Evolutionary conservation across 2,329 filamentous ascomycete species (phyloP), one percentile per base, ranked within the genome.

Genomic region (Xylariaceae sp.): DNA sequence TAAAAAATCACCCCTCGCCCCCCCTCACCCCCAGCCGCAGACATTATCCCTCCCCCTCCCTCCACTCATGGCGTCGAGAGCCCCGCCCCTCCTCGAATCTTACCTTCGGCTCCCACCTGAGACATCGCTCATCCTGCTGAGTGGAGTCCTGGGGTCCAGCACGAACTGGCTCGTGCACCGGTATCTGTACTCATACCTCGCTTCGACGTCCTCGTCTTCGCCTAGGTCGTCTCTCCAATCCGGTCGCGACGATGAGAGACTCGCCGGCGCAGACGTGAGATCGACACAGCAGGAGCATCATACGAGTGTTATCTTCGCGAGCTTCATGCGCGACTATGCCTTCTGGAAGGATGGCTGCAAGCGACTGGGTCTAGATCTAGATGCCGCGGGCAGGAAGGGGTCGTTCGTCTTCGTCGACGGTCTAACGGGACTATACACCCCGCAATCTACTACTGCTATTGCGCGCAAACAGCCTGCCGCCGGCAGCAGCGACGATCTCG

Each of bases 301-400:
- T 49, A 74, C 73, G 30, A 80, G 77, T 53, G 82, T 97, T 0
- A 79, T 96, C 2, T 78, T 97, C 2, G 85, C 94, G 59, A 95
- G 89, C 76, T 96, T 94, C 74, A 76, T 96, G 74, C 82, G 90
- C 61, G 88, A 93, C 68, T 83, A 82, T 64, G 77, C 82, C 1
- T 95, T 96, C 71, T 97, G 92, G 91, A 85, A 78, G 63, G 83
- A 87, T 2, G 87, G 89, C 53, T 82, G 81, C 1, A 81, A 84
- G 56, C 87, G 87, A 73, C 74, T 91, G 69, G 89, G 89, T 2
- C 70, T 94, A 53, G 90, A 95, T 73, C 76, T 94, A 54, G 82
- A 87, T 15, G 79, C 79, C 4, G 72, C 87, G 3, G 73, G 75
- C 56, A 78, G 78, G 42, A 81, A 82, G 62, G 82, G 82, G 37